Conservation (phyloP, 2,329 filamentous ascomycete genomes). For the Hymenoscyphus occultus region DNA sequence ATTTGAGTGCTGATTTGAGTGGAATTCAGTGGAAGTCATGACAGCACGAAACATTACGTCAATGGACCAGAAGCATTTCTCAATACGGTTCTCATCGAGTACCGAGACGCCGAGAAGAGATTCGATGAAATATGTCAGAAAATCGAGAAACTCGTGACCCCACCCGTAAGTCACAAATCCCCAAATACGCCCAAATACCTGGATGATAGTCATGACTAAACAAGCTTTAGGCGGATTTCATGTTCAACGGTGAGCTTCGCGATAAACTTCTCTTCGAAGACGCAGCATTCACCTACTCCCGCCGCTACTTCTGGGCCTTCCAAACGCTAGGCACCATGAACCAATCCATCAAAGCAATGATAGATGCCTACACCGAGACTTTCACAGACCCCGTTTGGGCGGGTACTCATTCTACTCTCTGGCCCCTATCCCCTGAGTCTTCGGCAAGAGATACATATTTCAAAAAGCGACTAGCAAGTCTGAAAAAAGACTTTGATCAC, state of each 20-base stretch:
- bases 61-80: constrained; percentile 62
- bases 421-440: constrained; percentile 50
- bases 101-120: constrained; percentile 56
- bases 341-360: constrained; percentile 56
- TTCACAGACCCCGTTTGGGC: constrained; percentile 59
- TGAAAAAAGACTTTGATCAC: constrained; percentile 44
- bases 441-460: constrained; percentile 46
- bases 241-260: constrained; percentile 54
- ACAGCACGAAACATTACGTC: constrained; percentile 52
- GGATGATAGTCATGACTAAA: neutral
- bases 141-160: constrained; percentile 58
- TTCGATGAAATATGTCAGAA: constrained; percentile 55
- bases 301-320: constrained; percentile 61
- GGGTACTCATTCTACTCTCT: constrained; percentile 52
- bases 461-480: constrained; percentile 44
- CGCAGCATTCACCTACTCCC: constrained; percentile 57
- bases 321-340: constrained; percentile 60
- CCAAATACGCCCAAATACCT: too few species aligned
- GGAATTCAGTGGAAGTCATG: constrained; percentile 24
- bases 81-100: constrained; percentile 56
- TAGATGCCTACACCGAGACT: constrained; percentile 53
- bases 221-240: constrained; percentile 46
- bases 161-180: constrained; percentile 41
- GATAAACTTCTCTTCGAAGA: constrained; percentile 61
- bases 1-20: too few species aligned